Evolutionary conservation across 139 green algal species (phyloP).

Genomic region (Bryopsis sp.): DNA sequence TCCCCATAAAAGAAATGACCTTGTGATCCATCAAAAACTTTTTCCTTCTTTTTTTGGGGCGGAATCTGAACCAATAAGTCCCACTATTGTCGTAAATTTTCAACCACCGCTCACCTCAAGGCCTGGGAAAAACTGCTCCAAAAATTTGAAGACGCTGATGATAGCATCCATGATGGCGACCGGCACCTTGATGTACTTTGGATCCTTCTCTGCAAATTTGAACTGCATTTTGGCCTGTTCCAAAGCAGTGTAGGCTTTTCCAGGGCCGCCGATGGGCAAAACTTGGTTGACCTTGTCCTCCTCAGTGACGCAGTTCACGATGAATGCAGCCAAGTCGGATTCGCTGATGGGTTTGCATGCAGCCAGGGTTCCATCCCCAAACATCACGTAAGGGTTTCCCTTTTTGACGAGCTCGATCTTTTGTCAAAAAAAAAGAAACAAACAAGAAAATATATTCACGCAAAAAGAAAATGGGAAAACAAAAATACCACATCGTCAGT

Average conservation of each 20-base stretch:
- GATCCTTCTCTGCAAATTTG: constrained; percentile 59
- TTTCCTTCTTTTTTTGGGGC: too few relatives aligned
- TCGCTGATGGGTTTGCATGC: constrained; percentile 99
- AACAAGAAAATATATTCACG: too few relatives aligned
- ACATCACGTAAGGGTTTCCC: constrained; percentile 97
- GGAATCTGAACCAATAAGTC: too few relatives aligned
- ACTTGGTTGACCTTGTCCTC: constrained; percentile 50
- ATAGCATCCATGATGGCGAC: constrained; percentile 94
- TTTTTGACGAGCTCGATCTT: constrained; percentile 86
- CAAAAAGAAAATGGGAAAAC: too few relatives aligned
- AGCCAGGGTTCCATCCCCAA: constrained; percentile 92
- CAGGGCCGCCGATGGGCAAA: constrained; percentile 92
- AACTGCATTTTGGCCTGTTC: constrained; percentile 95
- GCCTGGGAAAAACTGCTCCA: constrained; percentile 74
- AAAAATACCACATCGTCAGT: too few relatives aligned
- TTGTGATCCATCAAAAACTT: too few relatives aligned
- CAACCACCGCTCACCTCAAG: constrained; percentile 59
- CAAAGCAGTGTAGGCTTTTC: constrained; percentile 69
- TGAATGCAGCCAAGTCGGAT: constrained; percentile 83
- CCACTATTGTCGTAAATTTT: too few relatives aligned
- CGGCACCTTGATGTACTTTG: constrained; percentile 84
- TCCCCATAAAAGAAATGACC: too few relatives aligned
- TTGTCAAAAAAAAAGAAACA: too few relatives aligned
- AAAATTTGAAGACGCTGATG: constrained; percentile 79
- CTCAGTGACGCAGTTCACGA: constrained; percentile 73